Base-by-base conservation (phyloP, 805 yeast species). In the Ogataea parapolymorpha region DNA sequence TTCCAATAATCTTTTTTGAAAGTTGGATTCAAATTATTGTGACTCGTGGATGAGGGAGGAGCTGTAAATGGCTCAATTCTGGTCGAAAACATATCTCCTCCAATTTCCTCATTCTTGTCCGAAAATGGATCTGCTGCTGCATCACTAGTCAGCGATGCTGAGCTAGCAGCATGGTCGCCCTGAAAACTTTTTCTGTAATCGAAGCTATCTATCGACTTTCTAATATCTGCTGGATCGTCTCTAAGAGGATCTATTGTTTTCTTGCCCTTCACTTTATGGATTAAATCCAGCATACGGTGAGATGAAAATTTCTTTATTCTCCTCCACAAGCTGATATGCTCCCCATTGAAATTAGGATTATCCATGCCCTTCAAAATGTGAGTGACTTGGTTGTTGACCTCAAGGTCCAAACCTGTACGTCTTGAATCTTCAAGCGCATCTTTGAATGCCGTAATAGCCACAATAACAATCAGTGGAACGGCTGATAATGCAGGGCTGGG, bases 361-460 rank as follows among this genome's bases (percentile, higher is more conserved):
- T 63, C 63, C 31, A 77, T 54, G 37, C 82, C 77, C 37, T 60
- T 56, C 30, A 85, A 66, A 32, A 82, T 77, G 58, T 83, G 88
- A 0, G 89, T 82, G 25, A 70, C 66, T 37, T 84, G 85, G 59
- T 85, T 85, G 59, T 85, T 85, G 26, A 85, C 78, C 60, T 85
- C 88, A 58, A 82, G 63, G 63, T 85, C 95, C 29, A 80, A 65
- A 2, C 73, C 68, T 0, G 88, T 80, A 64, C 95, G 73, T 60
- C 88, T 70, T 8, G 86, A 83, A 61, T 85, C 95, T 62, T 85
- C 95, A 32, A 85, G 65, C 1, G 87, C 93, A 63, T 85, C 95
- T 53, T 83, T 83, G 44, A 82, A 68, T 0, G 88, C 90, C 1
- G 95, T 85, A 32, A 85, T 72, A 8, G 69, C 59, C 18, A 85